Percentiles rank a stretch among this genome's conserved stretches.
These are phyloP conservation scores for Aureobasidium sp. DNA, from an alignment of 2,329 filamentous ascomycete species.

Conservation along the genomic window DNA sequence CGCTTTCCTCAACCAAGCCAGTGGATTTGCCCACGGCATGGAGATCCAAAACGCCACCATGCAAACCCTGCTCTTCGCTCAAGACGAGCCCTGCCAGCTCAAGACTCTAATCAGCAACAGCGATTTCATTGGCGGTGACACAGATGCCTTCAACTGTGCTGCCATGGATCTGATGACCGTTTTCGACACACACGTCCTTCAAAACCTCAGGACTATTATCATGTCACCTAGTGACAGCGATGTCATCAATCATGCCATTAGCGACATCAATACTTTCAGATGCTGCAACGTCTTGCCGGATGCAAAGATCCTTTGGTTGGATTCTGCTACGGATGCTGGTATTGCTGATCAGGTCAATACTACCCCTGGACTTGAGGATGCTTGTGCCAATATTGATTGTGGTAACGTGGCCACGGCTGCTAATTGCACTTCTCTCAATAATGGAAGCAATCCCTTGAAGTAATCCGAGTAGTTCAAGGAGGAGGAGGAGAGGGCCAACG, in stretches of 20 bases:
- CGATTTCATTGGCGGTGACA: neutral
- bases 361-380: neutral
- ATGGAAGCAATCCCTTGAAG: neutral
- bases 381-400: conserved; percentile 7
- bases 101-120: conserved; percentile 13
- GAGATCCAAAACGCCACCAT: conserved; percentile 16
- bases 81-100: conserved; percentile 19
- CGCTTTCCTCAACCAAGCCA: conserved; percentile 46
- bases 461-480: neutral
- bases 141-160: conserved; percentile 13
- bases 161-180: conserved; percentile 10
- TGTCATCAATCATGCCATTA: conserved; percentile 10
- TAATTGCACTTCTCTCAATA: conserved; percentile 5
- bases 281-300: conserved; percentile 20
- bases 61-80: conserved; percentile 12
- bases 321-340: conserved; percentile 4
- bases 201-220: conserved; percentile 15
- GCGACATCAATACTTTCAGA: conserved; percentile 16
- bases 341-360: neutral
- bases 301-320: conserved; percentile 13
- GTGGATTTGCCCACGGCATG: conserved; percentile 36
- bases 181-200: conserved; percentile 15
- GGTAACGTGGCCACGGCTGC: neutral
- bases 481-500: neutral
- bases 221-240: conserved; percentile 3